Percentiles rank a stretch among this genome's conserved stretches.
These are phyloP conservation scores for Paracoccidioides lutzii DNA, from an alignment of 2,329 filamentous ascomycete genomes.

Conservation along the genomic window DNA sequence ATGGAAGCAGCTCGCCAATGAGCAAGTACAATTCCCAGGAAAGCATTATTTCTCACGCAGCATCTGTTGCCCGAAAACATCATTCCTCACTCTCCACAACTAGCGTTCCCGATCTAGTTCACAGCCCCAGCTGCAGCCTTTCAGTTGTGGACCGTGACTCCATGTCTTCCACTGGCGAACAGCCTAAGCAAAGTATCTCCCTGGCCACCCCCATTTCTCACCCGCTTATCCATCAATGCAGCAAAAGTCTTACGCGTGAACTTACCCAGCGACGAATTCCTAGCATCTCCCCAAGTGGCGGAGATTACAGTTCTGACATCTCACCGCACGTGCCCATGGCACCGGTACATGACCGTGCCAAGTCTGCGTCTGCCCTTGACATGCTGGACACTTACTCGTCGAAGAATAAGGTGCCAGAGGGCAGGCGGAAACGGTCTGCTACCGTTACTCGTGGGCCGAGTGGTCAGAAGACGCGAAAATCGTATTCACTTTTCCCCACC, in stretches of 20 bases:
- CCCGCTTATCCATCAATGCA: conserved; percentile 22
- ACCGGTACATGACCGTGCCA: conserved; percentile 24
- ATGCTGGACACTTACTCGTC: conserved; percentile 9
- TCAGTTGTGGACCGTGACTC: conserved; percentile 19
- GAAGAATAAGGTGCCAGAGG: conserved; percentile 13
- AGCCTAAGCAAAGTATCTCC: conserved; percentile 15
- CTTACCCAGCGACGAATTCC: conserved; percentile 20
- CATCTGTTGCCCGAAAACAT: conserved; percentile 35
- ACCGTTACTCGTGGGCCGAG: conserved; percentile 16
- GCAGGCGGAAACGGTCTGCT: conserved; percentile 13
- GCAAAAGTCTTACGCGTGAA: conserved; percentile 26
- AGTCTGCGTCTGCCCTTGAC: conserved; percentile 25
- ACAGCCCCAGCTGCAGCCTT: conserved; percentile 29
- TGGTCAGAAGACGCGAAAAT: conserved; percentile 28
- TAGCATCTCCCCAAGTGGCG: conserved; percentile 16
- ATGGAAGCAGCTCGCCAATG: conserved; percentile 39
- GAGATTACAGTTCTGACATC: conserved; percentile 17
- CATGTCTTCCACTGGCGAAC: conserved; percentile 15
- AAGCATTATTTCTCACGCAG: conserved; percentile 40
- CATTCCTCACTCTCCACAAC: conserved; percentile 35
- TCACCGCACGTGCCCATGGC: conserved; percentile 11
- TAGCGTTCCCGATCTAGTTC: conserved; percentile 34
- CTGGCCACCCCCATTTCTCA: conserved; percentile 7
- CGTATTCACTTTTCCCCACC: conserved; percentile 33
- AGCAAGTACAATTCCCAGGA: conserved; percentile 47